These are phyloP conservation scores for Xylaria sp. DNA, from an alignment of 2,329 filamentous ascomycete species.

Conservation along the genomic window DNA sequence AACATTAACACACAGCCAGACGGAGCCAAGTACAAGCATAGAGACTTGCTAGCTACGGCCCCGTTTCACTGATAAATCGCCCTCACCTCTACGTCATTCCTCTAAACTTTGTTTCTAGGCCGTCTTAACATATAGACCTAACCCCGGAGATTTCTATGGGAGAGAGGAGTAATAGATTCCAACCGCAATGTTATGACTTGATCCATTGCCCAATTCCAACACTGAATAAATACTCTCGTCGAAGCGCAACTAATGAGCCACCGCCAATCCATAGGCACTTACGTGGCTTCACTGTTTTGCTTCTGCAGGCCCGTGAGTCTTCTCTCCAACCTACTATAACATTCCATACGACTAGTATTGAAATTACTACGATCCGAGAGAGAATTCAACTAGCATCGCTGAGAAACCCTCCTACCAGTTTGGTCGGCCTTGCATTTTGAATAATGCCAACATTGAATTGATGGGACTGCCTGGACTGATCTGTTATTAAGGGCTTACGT, in stretches of 20 bases:
- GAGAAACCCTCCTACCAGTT: neutral
- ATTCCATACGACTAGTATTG: conserved; percentile 12
- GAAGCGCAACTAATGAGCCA: neutral
- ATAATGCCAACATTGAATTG: neutral
- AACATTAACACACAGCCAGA: neutral
- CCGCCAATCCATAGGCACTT: conserved; percentile 15
- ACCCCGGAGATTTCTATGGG: neutral
- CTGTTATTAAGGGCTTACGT: neutral
- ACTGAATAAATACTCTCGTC: too few species aligned
- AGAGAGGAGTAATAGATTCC: neutral
- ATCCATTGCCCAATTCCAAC: neutral
- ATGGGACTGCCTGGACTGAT: neutral
- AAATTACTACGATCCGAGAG: conserved; percentile 6
- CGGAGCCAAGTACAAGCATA: neutral
- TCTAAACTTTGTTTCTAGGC: neutral
- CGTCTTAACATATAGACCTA: neutral
- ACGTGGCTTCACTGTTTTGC: conserved; percentile 22
- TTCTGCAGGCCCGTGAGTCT: conserved; percentile 15
- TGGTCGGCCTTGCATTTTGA: neutral
- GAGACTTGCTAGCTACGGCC: neutral
- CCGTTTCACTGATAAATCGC: too few species aligned
- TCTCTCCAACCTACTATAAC: conserved; percentile 3
- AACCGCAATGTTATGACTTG: neutral
- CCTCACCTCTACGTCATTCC: neutral
- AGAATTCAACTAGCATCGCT: neutral